Base-by-base conservation (phyloP, 495 filamentous ascomycete genomes). In the Tricharina praecox region DNA sequence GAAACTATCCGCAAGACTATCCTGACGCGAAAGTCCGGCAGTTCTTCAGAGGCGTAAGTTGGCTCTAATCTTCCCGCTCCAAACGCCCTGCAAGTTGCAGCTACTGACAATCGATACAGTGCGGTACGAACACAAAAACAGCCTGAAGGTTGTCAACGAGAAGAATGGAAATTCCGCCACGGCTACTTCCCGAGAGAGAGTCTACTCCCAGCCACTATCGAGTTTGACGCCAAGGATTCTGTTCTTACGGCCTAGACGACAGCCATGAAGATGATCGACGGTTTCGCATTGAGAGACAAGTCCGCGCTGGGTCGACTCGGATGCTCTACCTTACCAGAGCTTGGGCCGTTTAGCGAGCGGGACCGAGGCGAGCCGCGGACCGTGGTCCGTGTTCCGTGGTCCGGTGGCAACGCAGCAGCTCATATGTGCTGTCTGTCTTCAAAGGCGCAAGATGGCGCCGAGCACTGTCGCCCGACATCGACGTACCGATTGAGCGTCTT, bases 31-130 rank as follows among this genome's bases (percentile, higher is more conserved):
- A 75, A 51, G 64, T 95, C 9, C 77, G 81, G 32, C 78, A 90
- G 63, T 97, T 88, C 60, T 96, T 97, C 64, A 74, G 79, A 58
- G 73, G n/a, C n/a, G n/a, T n/a, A n/a, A n/a, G n/a, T n/a, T n/a
- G n/a, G n/a, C n/a, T n/a, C n/a, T n/a, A n/a, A n/a, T n/a, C n/a
- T n/a, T n/a, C n/a, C n/a, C n/a, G n/a, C n/a, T n/a, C n/a, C n/a
- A n/a, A n/a, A n/a, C n/a, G n/a, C n/a, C n/a, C n/a, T n/a, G n/a
- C n/a, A n/a, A n/a, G n/a, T n/a, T n/a, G n/a, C n/a, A n/a, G n/a
- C n/a, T n/a, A n/a, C n/a, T n/a, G n/a, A n/a, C n/a, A n/a, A n/a
- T n/a, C n/a, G n/a, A n/a, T n/a, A n/a, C n/a, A 77, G 58, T 85
- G 82, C 53, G 87, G 87, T 10, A 75, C 76, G 16, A 79, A 93